Percentiles rank a stretch among this genome's conserved stretches.
phyloP scores from a whole-genome alignment of 805 yeast species.

The Candida chauliodis region DNA sequence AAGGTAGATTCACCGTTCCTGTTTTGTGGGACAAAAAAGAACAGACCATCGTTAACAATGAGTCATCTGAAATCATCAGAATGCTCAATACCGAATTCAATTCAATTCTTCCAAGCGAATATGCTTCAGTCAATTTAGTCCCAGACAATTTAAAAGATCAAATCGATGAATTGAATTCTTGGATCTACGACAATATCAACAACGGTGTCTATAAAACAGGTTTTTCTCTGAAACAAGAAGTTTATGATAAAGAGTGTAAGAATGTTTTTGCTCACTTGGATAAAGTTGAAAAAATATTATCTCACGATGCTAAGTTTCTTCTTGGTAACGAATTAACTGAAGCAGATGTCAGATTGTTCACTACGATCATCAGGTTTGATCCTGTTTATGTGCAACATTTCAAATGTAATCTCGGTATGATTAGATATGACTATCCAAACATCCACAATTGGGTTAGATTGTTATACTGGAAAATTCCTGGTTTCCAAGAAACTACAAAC shows the following conservation, averaged over 20 bases:
- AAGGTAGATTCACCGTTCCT: constrained; percentile 88
- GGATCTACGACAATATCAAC: constrained; percentile 84
- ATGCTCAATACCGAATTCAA: constrained; percentile 77
- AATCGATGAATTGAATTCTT: constrained; percentile 74
- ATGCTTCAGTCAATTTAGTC: constrained; percentile 53
- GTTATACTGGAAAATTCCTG: constrained; percentile 75
- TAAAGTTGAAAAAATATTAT: constrained; percentile 60
- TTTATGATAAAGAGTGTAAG: constrained; percentile 65
- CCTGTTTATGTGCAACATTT: constrained; percentile 93
- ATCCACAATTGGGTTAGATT: constrained; percentile 77
- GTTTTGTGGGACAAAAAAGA: constrained; percentile 86
- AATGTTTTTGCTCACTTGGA: constrained; percentile 66
- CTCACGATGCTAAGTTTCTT: constrained; percentile 41
- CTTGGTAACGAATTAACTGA: constrained; percentile 73
- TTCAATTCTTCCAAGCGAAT: constrained; percentile 46
- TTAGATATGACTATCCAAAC: constrained; percentile 75
- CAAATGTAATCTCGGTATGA: constrained; percentile 83
- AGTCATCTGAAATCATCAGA: constrained; percentile 84
- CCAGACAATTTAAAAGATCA: constrained; percentile 52
- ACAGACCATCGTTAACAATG: constrained; percentile 84
- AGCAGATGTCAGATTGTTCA: constrained; percentile 82
- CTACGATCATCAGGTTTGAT: constrained; percentile 89
- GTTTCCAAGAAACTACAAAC: constrained; percentile 74
- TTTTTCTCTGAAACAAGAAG: constrained; percentile 79
- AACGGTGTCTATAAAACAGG: constrained; percentile 94